Base-by-base conservation (phyloP, 2,329 filamentous ascomycete species). In the Leptodontidium sp. region DNA sequence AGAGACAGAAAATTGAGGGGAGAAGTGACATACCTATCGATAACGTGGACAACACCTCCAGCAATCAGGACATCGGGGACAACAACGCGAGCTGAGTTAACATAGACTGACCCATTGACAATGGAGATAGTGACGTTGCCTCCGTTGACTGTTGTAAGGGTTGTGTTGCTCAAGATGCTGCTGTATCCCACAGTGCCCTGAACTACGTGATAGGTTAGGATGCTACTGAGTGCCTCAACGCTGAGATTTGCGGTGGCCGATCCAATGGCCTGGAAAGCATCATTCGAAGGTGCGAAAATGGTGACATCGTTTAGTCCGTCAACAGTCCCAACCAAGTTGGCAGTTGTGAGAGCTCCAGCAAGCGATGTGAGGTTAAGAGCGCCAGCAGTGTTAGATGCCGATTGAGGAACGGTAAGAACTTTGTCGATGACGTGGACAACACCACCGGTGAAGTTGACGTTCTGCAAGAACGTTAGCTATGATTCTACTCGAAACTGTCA, bases 351-450 rank as follows among this genome's bases (percentile, higher is more conserved):
- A 15, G 80, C 79, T 17, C 77, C 78, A 21, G 72, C 74, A 45
- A 79, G 72, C 1, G 78, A 74, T 8, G 78, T 81, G 6, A 81
- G 72, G 65, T 79, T 78, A 67, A 80, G 79, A 5, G 77, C 73
- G 4, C 75, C 72, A 8, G 57, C 75, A 2, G 80, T 81, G 29
- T 72, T 69, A 52, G 79, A 78, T 35, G 81, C 76, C 14, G 76
- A 71, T 17, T 70, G 61, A 0, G 85, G 85, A 4, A 84, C 81
- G 1, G 84, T 78, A 55, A 87, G 78, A 32, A 87, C 78, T 52
- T 81, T 82, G 76, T 86, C 84, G 65, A 86, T 80, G 15, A 86
- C 75, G 50, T 87, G 85, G 65, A 87, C 78, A 7, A 84, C 77
- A 14, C 85, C 84, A 59, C 83, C 83, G 29, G 79, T 75, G 73